Base-by-base conservation (phyloP, 805 yeast species). In the Yarrowia sp. region DNA sequence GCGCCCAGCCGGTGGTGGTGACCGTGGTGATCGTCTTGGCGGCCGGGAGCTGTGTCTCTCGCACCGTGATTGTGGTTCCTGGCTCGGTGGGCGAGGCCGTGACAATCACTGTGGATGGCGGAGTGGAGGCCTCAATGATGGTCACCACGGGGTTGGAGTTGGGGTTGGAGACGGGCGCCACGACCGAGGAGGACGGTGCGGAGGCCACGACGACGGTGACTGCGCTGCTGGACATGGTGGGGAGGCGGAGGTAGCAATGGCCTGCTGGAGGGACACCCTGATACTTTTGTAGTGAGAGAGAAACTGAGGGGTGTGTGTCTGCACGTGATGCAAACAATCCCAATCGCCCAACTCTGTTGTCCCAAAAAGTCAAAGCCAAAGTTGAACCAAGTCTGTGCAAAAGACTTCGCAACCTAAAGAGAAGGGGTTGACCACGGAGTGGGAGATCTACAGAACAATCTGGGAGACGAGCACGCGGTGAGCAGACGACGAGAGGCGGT, bases 241-340 rank as follows among this genome's bases (percentile, higher is more conserved):
- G 7, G 15, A 10, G 17, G 44, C n/a, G 10, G 12, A 17, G 24
- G 46, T 42, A 15, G 43, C 43, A 40, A 39, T 24, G 30, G 30
- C 30, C 42, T 13, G 42, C 24, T 17, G 49, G 30, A 24, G 7
- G 47, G 47, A 19, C 47, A 24, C 9, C 9, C n/a, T 7, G 50
- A 49, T 20, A 17, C 14, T 36, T 34, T 52, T 52, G 58, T 52
- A 52, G 43, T 52, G 56, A 9, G 56, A 36, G 42, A 52, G 40
- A 52, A n/a, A 43, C 47, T 52, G 58, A 52, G 58, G 58, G 58
- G 58, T 43, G 9, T 52, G 43, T 52, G 34, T 52, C 61, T 55
- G 61, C 61, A 55, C 61, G 61, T 55, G 61, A 55, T 55, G 61
- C 61, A 55, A 55, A 55, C 61, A 55, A 52, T 36, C 13, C 39